Percentiles rank a stretch among this genome's conserved stretches.
Evolutionary conservation across 2,329 filamentous ascomycete species (phyloP).

Genomic region (Colletotrichum paranaense): DNA sequence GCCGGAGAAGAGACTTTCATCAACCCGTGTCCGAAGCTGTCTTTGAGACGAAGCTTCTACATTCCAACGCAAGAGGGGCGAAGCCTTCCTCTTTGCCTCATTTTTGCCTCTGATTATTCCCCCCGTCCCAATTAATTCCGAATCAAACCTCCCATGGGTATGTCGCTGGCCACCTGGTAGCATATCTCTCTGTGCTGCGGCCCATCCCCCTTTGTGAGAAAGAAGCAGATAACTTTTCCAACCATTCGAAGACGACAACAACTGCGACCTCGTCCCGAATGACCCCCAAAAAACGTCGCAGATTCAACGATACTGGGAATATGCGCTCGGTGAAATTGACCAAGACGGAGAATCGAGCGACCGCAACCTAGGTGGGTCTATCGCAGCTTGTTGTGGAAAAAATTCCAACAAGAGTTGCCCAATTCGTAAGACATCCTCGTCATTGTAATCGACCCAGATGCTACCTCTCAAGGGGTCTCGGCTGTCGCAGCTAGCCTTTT

Average conservation of each 20-base stretch:
- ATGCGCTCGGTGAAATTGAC: neutral
- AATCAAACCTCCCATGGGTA: neutral
- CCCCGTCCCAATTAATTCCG: conserved; percentile 10
- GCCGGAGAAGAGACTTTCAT: conserved; percentile 26
- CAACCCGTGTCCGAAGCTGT: neutral
- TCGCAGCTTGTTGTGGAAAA: neutral
- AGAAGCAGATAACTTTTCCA: conserved; percentile 34
- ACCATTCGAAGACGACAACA: conserved; percentile 20
- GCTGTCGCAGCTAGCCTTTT: conserved; percentile 12
- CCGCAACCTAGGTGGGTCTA: neutral
- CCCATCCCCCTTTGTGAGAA: conserved; percentile 12
- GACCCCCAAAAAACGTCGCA: conserved; percentile 23
- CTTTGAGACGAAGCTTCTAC: neutral
- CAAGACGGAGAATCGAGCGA: neutral
- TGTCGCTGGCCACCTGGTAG: conserved; percentile 6
- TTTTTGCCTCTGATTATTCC: conserved; percentile 12
- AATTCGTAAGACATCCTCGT: conserved; percentile 23
- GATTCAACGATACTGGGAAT: conserved; percentile 6
- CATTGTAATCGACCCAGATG: neutral
- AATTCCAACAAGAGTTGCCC: conserved; percentile 13
- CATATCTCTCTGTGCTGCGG: neutral
- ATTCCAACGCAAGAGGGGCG: neutral
- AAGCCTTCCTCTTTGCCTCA: neutral
- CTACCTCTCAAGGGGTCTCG: neutral
- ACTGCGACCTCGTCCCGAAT: neutral